These are phyloP conservation scores for Hypoxylon trugodes DNA, from an alignment of 495 filamentous ascomycete genomes.

Conservation along the genomic window DNA sequence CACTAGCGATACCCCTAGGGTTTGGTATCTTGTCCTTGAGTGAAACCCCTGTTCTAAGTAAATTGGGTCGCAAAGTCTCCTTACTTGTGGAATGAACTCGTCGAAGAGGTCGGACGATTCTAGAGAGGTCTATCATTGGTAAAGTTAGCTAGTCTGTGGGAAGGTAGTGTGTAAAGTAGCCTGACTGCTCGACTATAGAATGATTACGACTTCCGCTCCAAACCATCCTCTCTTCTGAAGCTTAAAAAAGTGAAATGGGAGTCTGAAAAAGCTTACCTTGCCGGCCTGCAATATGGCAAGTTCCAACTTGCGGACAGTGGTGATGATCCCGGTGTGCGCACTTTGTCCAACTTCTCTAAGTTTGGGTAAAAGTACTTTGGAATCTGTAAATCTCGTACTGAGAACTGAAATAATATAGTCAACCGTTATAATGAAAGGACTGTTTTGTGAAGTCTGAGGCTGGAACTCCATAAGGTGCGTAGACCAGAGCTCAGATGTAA, in stretches of 20 bases:
- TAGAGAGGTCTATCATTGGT: constrained; percentile 41
- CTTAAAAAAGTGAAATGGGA: neutral
- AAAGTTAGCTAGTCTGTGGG: constrained; percentile 30
- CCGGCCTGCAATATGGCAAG: constrained; percentile 56
- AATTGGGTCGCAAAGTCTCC: constrained; percentile 49
- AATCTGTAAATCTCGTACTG: constrained; percentile 31
- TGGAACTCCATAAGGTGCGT: constrained; percentile 45
- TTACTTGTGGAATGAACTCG: constrained; percentile 46
- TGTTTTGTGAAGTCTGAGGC: constrained; percentile 23
- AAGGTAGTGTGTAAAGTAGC: neutral
- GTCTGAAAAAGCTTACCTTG: constrained; percentile 46
- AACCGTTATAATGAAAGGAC: constrained; percentile 41
- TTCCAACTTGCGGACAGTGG: constrained; percentile 52
- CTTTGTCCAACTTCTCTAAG: constrained; percentile 42
- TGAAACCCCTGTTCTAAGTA: constrained; percentile 46
- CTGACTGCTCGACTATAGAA: neutral
- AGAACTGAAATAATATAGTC: constrained; percentile 46
- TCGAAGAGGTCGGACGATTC: constrained; percentile 42
- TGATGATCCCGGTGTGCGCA: constrained; percentile 44
- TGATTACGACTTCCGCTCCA: neutral
- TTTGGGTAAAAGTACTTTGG: constrained; percentile 30
- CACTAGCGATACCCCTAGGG: constrained; percentile 47
- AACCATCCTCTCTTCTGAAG: neutral
- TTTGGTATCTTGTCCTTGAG: constrained; percentile 49
- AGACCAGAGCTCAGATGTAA: constrained; percentile 45